Base-by-base conservation (phyloP, 2,329 filamentous ascomycete genomes). In the Blumeria graminis region DNA sequence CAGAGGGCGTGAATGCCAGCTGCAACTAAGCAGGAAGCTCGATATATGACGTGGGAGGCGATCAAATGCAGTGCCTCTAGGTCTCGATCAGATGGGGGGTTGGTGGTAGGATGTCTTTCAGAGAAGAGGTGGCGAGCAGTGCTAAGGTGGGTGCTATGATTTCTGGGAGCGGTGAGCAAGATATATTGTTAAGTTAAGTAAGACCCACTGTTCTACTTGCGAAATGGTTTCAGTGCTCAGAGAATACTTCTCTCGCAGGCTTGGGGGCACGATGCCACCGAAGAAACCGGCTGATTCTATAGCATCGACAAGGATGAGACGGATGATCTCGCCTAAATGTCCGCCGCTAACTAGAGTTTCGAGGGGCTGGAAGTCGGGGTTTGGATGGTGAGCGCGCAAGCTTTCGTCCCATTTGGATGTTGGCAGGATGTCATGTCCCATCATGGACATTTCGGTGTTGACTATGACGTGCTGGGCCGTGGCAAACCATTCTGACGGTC, bases 381-480 rank as follows among this genome's bases (percentile, higher is more conserved):
- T 69, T 11, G 74, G 70, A 59, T 80, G 80, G 0, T 66, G 69
- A 1, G 69, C 69, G 50, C 74, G 74, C 13, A 84, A 68, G 5
- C 68, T 64, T 16, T 67, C 65, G 60, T 84, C 80, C 79, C 80
- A 84, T 60, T 71, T 72, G 3, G 79, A 82, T 56, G 76, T 61
- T 6, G 79, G 78, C 32, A 82, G 67, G 53, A 80, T 72, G 57
- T 69, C 74, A 55, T 72, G 69, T 13, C 80, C 80, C 63, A 81
- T 82, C 78, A 83, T 82, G 61, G 78, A 75, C 36, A 82, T 66
- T 65, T 83, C 80, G 0, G 78, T 82, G 65, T 83, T 83, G 61
- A 83, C 74, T 58, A 83, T 76, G 57, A 82, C 77, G 61, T 82
- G 76, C 57, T 71, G 75, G 4, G 77, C 78, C 18, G 70, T 69